A percentile compares a stretch with the other conserved stretches of the same genome.
These are phyloP conservation scores for Conringia planisiliqua DNA, from an alignment of 345 rosid species.

Conservation along the genomic window DNA sequence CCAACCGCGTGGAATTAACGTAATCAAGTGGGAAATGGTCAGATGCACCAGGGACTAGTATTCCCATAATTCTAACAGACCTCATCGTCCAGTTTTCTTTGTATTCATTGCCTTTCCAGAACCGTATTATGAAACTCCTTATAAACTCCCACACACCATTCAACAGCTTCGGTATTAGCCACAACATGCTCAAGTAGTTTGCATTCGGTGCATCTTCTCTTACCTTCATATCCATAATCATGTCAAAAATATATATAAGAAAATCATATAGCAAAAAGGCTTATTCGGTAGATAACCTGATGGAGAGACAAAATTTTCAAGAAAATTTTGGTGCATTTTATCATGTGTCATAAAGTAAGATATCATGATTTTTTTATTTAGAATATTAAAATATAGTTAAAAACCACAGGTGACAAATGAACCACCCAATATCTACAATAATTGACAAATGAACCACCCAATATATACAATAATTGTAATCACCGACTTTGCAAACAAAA, in stretches of 20 bases:
- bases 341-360: not conserved
- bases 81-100: slow-evolving; percentile 39
- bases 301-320: not conserved
- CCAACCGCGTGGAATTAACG: slow-evolving; percentile 38
- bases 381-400: not conserved
- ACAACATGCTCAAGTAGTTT: slow-evolving; percentile 32
- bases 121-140: slow-evolving; percentile 37
- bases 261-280: not conserved
- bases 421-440: not conserved
- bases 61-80: slow-evolving; percentile 28
- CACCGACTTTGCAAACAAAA: not conserved
- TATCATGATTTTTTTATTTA: not conserved
- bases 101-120: slow-evolving; percentile 37
- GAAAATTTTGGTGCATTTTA: not conserved
- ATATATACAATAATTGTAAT: not conserved
- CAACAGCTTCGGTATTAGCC: slow-evolving; percentile 24
- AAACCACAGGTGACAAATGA: not conserved
- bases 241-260: too few relatives aligned
- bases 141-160: slow-evolving; percentile 46
- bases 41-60: slow-evolving; percentile 36
- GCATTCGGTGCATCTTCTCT: slow-evolving; percentile 38
- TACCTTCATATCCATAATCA: slow-evolving; percentile 15
- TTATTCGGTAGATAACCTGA: not conserved
- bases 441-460: not conserved
- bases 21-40: slow-evolving; percentile 43